Base-by-base conservation (phyloP, 768 basidiomycete genomes). In the Lactifluus pinguis region DNA sequence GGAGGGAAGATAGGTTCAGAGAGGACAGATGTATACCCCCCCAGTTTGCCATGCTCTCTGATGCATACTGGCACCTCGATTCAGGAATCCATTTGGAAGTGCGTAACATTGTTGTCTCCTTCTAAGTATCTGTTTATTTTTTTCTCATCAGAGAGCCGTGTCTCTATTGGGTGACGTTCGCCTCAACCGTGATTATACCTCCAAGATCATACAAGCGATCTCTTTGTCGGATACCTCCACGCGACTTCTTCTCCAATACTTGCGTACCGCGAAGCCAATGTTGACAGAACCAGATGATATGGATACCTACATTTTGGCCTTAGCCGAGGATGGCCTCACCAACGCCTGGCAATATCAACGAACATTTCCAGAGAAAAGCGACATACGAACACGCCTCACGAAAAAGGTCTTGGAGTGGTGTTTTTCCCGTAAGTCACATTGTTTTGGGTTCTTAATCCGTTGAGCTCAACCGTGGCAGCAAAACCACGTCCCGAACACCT, bases 61-160 rank as follows among this genome's bases (percentile, higher is more conserved):
- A 89, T 73, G 90, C 91, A 68, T 92, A 92, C 74, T 93, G 87
- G 86, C 74, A 82, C 70, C 74, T 93, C 61, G 91, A 93, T 72
- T 78, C 82, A 2, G 87, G 86, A 11, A 75, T 78, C n/a, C 75
- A 83, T 48, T 70, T 87, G 53, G 70, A 79, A 50, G 89, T 91
- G 71, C 64, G 86, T 80, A 14, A 52, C 44, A 32, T 1, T 48
- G 52, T 55, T 38, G n/a, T 44, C 25, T 25, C 38, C 30, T 49
- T 25, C 21, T 58, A 19, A 50, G 41, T 50, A 6, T 55, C n/a
- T 19, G 7, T 14, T 8, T 25, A 6, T 14, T 8, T 6, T 41
- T 57, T 56, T 39, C 39, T 49, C 29, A 47, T 60, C 21, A 89
- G 89, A 79, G 76, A 62, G 90, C 88, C 0, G 81, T 92, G 14